Evolutionary conservation across 2,329 filamentous ascomycete species (phyloP), one percentile per base, ranked within the genome.

Genomic region (Colletotrichum lupini): DNA sequence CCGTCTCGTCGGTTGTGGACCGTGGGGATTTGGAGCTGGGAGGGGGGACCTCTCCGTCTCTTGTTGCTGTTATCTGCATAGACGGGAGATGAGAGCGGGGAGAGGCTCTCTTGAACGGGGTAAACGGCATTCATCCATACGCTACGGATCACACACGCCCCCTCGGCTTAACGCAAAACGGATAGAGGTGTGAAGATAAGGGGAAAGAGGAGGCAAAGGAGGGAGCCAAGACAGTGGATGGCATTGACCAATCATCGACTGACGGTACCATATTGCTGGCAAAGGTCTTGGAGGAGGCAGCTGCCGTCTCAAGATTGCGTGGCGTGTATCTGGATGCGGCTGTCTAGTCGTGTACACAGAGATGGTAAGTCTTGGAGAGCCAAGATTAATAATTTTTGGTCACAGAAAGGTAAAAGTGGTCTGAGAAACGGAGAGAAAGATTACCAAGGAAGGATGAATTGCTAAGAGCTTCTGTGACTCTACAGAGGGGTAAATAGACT

Each of bases 201-300:
- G 42, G 37, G 42, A 3, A 2, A 49, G 19, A 8, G 42, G 22
- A 37, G 9, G 16, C 12, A 16, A 28, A 35, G 55, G 12, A 49
- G 22, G 26, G 37, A 26, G 49, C n/a, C 61, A 28, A 56, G 58
- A 19, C 9, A 32, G 6, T 32, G 8, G 26, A 22, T 53, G 63
- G 16, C 65, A 72, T 73, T 73, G 70, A 57, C 70, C 70, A 73
- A 72, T 60, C 65, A 64, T 16, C 9, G n/a, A 9, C 19, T 22
- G 7, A 4, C 60, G 5, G 22, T 9, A 49, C n/a, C 12, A 6
- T 60, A 26, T 65, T 60, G 66, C 46, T 69, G 53, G 3, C 30
- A 58, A 37, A 19, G 7, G n/a, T 28, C 28, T 63, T 63, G n/a
- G 49, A 22, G 26, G 9, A 52, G 19, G 19, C 16, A 26, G n/a